Evolutionary conservation across 1,139 yeast genomes (phyloP).

Genomic region (Diutina siamensis): DNA sequence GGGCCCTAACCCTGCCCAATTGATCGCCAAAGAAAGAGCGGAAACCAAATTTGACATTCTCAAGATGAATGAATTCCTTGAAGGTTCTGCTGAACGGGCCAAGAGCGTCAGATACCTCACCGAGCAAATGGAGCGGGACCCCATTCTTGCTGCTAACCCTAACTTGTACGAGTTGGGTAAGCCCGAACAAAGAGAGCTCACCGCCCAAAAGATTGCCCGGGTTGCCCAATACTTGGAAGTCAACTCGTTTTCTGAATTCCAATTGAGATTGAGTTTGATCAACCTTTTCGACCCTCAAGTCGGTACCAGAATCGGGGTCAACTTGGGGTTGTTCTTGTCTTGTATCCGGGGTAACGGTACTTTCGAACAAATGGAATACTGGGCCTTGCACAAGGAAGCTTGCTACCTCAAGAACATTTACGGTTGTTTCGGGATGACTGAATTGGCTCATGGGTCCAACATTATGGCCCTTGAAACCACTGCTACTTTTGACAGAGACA

Average conservation of each 20-base stretch:
- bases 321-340: constrained; percentile 21
- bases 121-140: constrained; percentile 34
- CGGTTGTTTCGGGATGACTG: constrained; percentile 94
- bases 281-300: constrained; percentile 21
- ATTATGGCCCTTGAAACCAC: constrained; percentile 91
- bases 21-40: constrained; percentile 25
- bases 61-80: constrained; percentile 30
- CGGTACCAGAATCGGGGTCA: constrained; percentile 20
- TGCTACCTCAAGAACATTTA: constrained; percentile 52
- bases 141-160: constrained; percentile 24
- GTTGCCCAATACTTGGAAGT: constrained; percentile 27
- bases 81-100: constrained; percentile 26
- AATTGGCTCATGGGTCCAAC: constrained; percentile 87
- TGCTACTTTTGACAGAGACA: constrained; percentile 59
- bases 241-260: constrained; percentile 25
- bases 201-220: constrained; percentile 26
- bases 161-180: constrained; percentile 27
- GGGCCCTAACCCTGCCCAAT: constrained; percentile 26
- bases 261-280: constrained; percentile 23
- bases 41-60: constrained; percentile 19
- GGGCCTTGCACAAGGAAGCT: constrained; percentile 72
- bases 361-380: constrained; percentile 46
- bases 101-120: constrained; percentile 18
- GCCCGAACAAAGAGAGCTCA: constrained; percentile 25
- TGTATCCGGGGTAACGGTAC: constrained; percentile 24